phyloP scores from a whole-genome alignment of 140 eudicot genomes.

The Oenanthe javanica region DNA sequence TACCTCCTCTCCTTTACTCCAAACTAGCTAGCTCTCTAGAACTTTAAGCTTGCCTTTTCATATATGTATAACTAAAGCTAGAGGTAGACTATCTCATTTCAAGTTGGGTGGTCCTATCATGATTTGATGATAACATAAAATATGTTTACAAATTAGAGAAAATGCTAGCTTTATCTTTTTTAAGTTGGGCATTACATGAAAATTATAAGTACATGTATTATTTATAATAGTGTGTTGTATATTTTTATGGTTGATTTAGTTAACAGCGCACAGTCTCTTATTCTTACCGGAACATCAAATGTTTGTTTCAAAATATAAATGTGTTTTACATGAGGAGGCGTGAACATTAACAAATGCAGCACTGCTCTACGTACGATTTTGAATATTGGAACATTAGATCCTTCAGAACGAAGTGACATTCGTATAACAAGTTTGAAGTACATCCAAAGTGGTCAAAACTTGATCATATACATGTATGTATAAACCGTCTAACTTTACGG shows the following conservation, averaged over 20 bases:
- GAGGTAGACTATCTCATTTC: neutral
- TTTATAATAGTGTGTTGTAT: too few relatives aligned
- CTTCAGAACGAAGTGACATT: neutral
- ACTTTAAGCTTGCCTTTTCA: neutral
- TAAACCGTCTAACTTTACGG: too few relatives aligned
- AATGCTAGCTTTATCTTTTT: neutral
- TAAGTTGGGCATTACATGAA: neutral
- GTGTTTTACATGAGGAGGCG: neutral
- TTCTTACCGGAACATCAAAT: neutral
- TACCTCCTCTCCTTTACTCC: neutral
- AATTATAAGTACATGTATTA: too few relatives aligned
- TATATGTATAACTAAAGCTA: neutral
- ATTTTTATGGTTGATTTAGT: too few relatives aligned
- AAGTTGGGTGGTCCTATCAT: neutral
- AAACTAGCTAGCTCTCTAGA: neutral
- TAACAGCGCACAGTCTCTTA: neutral
- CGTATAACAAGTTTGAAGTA: neutral
- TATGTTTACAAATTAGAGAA: neutral
- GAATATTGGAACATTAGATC: neutral
- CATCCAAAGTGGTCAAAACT: neutral
- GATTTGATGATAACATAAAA: neutral
- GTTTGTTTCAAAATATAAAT: neutral
- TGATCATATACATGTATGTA: neutral
- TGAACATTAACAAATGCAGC: neutral
- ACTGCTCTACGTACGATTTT: neutral